Percentiles rank a stretch among this genome's conserved stretches.
Evolutionary conservation across 1,139 yeast genomes (phyloP).

Genomic region (Taiozyma sp.): DNA sequence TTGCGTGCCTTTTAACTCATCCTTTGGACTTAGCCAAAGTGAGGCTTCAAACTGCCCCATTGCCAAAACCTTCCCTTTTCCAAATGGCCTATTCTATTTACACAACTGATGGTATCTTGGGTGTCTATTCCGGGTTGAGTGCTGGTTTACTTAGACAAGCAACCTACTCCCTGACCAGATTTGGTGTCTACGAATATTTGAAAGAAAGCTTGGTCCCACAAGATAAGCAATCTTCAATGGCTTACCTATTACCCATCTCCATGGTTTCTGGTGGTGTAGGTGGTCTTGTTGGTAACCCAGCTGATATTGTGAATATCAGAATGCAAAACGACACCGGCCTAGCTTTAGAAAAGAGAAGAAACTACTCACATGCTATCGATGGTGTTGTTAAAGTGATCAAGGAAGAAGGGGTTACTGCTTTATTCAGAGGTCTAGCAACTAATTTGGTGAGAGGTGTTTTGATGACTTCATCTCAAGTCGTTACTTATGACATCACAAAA

Average conservation of each 20-base stretch:
- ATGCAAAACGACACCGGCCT: constrained; percentile 86
- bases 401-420: constrained; percentile 57
- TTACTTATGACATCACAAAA: constrained; percentile 79
- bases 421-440: constrained; percentile 74
- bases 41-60: constrained; percentile 69
- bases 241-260: constrained; percentile 61
- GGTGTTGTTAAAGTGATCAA: constrained; percentile 59
- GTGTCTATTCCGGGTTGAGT: constrained; percentile 73
- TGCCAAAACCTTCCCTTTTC: constrained; percentile 56
- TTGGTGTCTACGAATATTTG: constrained; percentile 76
- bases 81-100: constrained; percentile 60
- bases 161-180: constrained; percentile 81
- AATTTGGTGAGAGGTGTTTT: constrained; percentile 76
- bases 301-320: constrained; percentile 83
- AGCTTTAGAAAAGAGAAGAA: constrained; percentile 61
- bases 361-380: constrained; percentile 75
- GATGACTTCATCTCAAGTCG: constrained; percentile 92
- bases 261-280: constrained; percentile 84
- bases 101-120: constrained; percentile 59
- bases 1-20: constrained; percentile 59
- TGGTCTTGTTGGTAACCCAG: constrained; percentile 83
- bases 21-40: constrained; percentile 86
- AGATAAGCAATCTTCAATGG: constrained; percentile 26
- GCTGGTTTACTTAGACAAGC: constrained; percentile 85
- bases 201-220: constrained; percentile 49